Evolutionary conservation across 345 rosid genomes (phyloP).

Genomic region (Melaleuca alternifolia): DNA sequence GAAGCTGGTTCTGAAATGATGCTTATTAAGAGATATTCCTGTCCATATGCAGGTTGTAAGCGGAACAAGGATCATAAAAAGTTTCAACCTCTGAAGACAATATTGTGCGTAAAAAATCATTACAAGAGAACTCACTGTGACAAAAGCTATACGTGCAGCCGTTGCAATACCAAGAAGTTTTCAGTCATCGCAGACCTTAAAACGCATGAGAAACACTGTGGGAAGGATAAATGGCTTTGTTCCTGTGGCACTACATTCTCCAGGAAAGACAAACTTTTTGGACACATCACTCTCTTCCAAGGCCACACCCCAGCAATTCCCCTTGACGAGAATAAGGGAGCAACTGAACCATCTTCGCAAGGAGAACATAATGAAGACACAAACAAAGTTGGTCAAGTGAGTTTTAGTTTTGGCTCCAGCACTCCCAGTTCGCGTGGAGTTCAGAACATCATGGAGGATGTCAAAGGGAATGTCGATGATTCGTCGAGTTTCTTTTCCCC

Average conservation of each 20-base stretch:
- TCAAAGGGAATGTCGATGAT: constrained; percentile 47
- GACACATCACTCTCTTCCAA: constrained; percentile 90
- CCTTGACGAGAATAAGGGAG: constrained; percentile 50
- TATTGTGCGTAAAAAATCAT: constrained; percentile 89
- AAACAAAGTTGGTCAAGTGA: constrained; percentile 22
- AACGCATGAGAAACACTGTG: constrained; percentile 98
- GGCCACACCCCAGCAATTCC: constrained; percentile 97
- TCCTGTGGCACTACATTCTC: constrained; percentile 97
- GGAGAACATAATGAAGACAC: constrained; percentile 26
- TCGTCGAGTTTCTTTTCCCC: constrained; percentile 50
- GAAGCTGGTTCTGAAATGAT: constrained; percentile 53
- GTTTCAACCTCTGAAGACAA: constrained; percentile 93
- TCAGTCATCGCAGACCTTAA: constrained; percentile 93
- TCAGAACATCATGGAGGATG: constrained; percentile 39
- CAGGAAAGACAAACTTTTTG: constrained; percentile 95
- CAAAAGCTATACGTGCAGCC: constrained; percentile 80
- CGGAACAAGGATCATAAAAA: constrained; percentile 94
- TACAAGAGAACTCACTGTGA: constrained; percentile 96
- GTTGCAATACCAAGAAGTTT: constrained; percentile 93
- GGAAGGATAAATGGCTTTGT: constrained; percentile 95
- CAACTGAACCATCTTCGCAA: constrained; percentile 24
- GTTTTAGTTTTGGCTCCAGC: constrained; percentile 22
- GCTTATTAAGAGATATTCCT: constrained; percentile 83
- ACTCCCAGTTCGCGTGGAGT: constrained; percentile 15
- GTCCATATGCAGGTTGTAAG: constrained; percentile 90